Evolutionary conservation across 1,284 basidiomycete genomes (phyloP).

Genomic region (Cystobasidium sp.): DNA sequence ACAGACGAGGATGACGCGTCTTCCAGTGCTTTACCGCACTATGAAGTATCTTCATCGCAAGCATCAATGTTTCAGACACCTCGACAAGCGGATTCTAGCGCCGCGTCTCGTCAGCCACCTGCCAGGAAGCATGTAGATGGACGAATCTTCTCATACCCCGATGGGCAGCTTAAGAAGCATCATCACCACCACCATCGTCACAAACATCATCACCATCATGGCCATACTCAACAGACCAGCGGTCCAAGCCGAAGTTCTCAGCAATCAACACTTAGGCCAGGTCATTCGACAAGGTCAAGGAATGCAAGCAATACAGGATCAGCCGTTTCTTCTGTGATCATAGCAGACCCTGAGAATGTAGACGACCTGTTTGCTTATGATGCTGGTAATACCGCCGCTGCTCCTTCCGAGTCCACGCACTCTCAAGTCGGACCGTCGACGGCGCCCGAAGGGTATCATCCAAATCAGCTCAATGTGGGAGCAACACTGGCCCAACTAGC

Average conservation of each 20-base stretch:
- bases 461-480: constrained; percentile 1
- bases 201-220: constrained; percentile 16
- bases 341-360: neutral
- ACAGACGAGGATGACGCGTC: constrained; percentile 6
- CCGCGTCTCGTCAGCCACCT: neutral
- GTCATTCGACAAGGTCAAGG: neutral
- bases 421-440: neutral
- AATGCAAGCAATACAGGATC: constrained; percentile 11
- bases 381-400: constrained; percentile 7
- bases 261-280: neutral
- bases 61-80: constrained; percentile 21
- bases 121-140: constrained; percentile 10
- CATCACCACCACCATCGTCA: constrained; percentile 15
- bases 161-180: neutral
- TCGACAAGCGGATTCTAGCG: neutral
- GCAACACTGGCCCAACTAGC: constrained; percentile 9
- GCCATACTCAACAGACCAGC: neutral
- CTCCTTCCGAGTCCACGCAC: neutral
- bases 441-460: neutral
- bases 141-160: neutral
- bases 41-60: constrained; percentile 17
- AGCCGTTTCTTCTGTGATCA: neutral
- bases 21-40: neutral
- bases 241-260: neutral
- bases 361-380: constrained; percentile 24